Evolutionary conservation across 345 rosid species (phyloP).

Genomic region (Abelmoschus esculentus): DNA sequence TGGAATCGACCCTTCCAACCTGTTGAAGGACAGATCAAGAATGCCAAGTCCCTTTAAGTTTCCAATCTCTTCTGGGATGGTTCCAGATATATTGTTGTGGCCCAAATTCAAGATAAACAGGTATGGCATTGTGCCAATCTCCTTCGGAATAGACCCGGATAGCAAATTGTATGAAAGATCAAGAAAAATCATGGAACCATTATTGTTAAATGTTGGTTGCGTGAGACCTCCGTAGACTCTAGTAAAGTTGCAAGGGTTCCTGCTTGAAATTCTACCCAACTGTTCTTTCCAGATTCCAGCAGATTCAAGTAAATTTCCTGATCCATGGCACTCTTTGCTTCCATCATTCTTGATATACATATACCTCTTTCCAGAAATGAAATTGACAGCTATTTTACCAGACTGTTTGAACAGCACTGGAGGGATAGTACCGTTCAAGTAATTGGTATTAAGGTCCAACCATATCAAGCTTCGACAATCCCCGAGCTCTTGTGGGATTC

Average conservation of each 20-base stretch:
- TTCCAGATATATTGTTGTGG: conserved; percentile 60
- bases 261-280: conserved; percentile 48
- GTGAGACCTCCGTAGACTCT: conserved; percentile 64
- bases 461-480: conserved; percentile 82
- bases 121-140: conserved; percentile 69
- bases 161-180: conserved; percentile 74
- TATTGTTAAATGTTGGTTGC: conserved; percentile 70
- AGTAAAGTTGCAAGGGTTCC: conserved; percentile 72
- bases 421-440: conserved; percentile 64
- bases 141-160: conserved; percentile 69
- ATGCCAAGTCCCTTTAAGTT: conserved; percentile 55
- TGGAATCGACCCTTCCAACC: conserved; percentile 64
- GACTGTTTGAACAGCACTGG: conserved; percentile 75
- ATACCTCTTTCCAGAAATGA: conserved; percentile 69
- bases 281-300: conserved; percentile 65
- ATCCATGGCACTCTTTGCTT: conserved; percentile 76
- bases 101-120: conserved; percentile 76
- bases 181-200: conserved; percentile 88
- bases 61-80: conserved; percentile 73
- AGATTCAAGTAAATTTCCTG: conserved; percentile 84
- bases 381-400: conserved; percentile 69
- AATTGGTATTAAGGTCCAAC: conserved; percentile 84
- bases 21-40: conserved; percentile 75
- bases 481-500: conserved; percentile 84
- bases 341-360: conserved; percentile 77